Evolutionary conservation across 352 stramenopile species (phyloP).

Genomic region (Pythium insidiosum): DNA sequence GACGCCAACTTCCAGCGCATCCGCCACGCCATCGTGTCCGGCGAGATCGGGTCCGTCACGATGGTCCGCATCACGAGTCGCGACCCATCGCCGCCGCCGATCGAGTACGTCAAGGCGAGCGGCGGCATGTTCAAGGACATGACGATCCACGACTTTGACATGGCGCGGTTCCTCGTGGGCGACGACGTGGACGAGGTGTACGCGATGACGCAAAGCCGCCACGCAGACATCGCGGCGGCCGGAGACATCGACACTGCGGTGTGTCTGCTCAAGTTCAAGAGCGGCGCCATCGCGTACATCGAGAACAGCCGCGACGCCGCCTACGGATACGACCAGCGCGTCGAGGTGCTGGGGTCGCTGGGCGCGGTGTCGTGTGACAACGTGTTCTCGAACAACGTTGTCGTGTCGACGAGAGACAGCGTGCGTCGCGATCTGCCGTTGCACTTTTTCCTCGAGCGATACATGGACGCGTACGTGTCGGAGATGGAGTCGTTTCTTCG

Average conservation of each 20-base stretch:
- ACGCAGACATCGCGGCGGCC: constrained; percentile 54
- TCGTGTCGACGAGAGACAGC: constrained; percentile 33
- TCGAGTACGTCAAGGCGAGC: constrained; percentile 49
- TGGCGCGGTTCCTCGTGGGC: constrained; percentile 89
- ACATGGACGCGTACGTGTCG: constrained; percentile 84
- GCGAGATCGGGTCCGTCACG: constrained; percentile 87
- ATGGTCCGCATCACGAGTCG: constrained; percentile 74
- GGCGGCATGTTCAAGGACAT: constrained; percentile 94
- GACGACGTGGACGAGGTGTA: constrained; percentile 63
- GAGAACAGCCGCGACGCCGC: constrained; percentile 91
- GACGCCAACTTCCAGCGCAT: constrained; percentile 92
- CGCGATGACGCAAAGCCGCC: constrained; percentile 44
- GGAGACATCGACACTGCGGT: constrained; percentile 89
- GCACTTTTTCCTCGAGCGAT: constrained; percentile 93
- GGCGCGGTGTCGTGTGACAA: constrained; percentile 90
- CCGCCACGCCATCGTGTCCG: constrained; percentile 64
- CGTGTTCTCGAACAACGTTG: constrained; percentile 88
- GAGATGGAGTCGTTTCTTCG: constrained; percentile 69
- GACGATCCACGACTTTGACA: constrained; percentile 95
- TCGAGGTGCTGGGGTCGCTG: constrained; percentile 88
- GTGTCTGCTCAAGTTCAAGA: constrained; percentile 88
- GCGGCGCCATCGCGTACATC: constrained; percentile 88
- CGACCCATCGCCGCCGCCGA: too few relatives aligned
- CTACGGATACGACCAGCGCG: constrained; percentile 94
- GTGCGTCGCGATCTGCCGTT: constrained; percentile 83